Evolutionary conservation across 768 basidiomycete genomes (phyloP), one percentile per base, ranked within the genome.

Genomic region (Lepiota venenata): DNA sequence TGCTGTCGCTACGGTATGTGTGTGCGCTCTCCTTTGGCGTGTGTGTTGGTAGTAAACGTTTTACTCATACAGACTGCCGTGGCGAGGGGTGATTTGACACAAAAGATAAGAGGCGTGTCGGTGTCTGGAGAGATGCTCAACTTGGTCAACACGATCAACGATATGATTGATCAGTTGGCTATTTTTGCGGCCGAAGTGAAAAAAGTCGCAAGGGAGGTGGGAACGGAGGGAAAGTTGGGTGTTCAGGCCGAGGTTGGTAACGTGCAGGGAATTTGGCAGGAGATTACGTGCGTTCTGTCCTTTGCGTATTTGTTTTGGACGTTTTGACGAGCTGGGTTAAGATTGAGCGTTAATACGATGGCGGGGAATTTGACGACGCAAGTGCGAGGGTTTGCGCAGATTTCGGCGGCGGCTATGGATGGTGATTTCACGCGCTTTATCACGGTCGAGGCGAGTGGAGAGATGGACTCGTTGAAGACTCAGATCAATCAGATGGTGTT

Each of bases 401-500:
- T 98, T 62, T 95, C 93, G 1, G 96, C 95, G 0, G 96, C 97
- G 0, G 97, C 97, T 12, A 98, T 95, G 79, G 97, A 98, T 64
- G 96, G 97, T 57, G 97, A 98, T 71, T 98, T 98, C 71, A 96
- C 93, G 20, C 84, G 94, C 15, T 99, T 98, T 79, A 98, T 99
- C 75, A 98, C 97, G 22, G 97, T 99, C 64, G 96, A 98, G 64
- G 97, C 97, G 1, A 88, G 84, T 58, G 97, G 97, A 48, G 97
- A 99, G 71, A 98, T 98, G 97, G 95, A 98, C 71, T 94, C 92
- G 45, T 80, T 99, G 74, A 98, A 99, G 80, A 97, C 93, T 1
- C 96, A 96, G 72, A 95, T 96, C 76, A 95, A 95, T 63, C 91
- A 97, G 71, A 99, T 98, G 97, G 93, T 99, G 52, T 96, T 92